These are phyloP conservation scores for Handroanthus guayacan DNA, from an alignment of 257 asterid species.

Conservation along the genomic window DNA sequence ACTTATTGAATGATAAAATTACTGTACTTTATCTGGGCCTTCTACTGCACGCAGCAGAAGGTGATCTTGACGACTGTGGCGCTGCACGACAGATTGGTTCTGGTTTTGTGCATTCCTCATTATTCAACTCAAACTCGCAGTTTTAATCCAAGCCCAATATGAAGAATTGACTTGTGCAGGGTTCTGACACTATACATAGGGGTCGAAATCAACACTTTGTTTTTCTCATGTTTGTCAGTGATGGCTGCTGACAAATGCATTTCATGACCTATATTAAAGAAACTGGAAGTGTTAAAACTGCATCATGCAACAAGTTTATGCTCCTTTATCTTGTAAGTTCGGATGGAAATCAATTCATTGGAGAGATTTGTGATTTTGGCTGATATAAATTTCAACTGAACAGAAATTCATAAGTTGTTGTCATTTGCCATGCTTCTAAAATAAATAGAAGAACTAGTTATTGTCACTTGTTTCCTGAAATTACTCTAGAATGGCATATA, in stretches of 20 bases:
- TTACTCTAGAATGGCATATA: not conserved
- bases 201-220: too few species aligned
- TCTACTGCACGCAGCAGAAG: not conserved
- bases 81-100: too few species aligned
- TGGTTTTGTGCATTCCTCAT: too few species aligned
- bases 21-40: not conserved
- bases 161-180: too few species aligned
- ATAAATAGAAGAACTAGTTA: not conserved
- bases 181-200: too few species aligned
- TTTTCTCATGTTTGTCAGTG: not conserved
- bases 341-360: not conserved
- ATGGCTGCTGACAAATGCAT: not conserved
- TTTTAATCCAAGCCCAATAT: too few species aligned
- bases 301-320: not conserved
- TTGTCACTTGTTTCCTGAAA: not conserved
- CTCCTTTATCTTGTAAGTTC: not conserved
- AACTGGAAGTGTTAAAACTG: slow-evolving; percentile 9
- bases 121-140: too few species aligned
- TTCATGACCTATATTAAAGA: not conserved
- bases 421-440: not conserved
- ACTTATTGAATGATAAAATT: not conserved
- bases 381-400: not conserved
- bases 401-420: not conserved
- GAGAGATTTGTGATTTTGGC: not conserved
- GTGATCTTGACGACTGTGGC: not conserved